Evolutionary conservation across 2,329 filamentous ascomycete species (phyloP), one percentile per base, ranked within the genome.

Genomic region (Ilyonectria mors-panacis): DNA sequence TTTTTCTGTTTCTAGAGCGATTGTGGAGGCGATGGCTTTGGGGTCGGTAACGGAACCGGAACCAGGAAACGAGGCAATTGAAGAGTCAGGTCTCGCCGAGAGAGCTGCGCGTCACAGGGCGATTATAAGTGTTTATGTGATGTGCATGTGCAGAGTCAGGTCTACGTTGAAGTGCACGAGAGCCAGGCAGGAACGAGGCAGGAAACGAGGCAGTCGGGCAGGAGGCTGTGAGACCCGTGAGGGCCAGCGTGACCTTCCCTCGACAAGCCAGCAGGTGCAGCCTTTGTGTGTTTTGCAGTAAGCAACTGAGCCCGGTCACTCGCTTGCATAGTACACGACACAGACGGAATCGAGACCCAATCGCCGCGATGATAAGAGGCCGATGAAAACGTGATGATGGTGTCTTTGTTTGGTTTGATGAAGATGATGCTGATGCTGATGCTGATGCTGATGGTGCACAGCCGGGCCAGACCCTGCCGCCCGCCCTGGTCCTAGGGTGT

Each of bases 221-320:
- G 47, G 45, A 48, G 45, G 21, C 28, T 23, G 47, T 50, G 47
- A 50, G 47, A 48, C 26, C 17, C 35, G 45, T 63, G 51, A 60
- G 63, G 30, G 57, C 51, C 57, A 66, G 58, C 58, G 58, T 58
- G 63, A 66, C 57, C 56, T 61, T 65, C 44, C 8, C 54, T 51
- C 35, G 30, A 60, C 44, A 57, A 50, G 50, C 57, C 63, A 65
- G 57, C 58, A 42, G 39, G 39, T 17, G 39, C 39, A 42, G 23
- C 60, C 45, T 26, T 35, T 26, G 17, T 39, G 47, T 62, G 17
- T 8, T 8, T 15, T 42, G 15, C 17, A 39, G 39, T 42, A 7
- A 17, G 39, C 15, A 42, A 19, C 5, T 37, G 17, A 47, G n/a
- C 53, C 59, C 30, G 59, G 51, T 45, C 45, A 23, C 45, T 63